phyloP scores from a whole-genome alignment of 495 filamentous ascomycete species.

The Aspergillus egyptiacus region DNA sequence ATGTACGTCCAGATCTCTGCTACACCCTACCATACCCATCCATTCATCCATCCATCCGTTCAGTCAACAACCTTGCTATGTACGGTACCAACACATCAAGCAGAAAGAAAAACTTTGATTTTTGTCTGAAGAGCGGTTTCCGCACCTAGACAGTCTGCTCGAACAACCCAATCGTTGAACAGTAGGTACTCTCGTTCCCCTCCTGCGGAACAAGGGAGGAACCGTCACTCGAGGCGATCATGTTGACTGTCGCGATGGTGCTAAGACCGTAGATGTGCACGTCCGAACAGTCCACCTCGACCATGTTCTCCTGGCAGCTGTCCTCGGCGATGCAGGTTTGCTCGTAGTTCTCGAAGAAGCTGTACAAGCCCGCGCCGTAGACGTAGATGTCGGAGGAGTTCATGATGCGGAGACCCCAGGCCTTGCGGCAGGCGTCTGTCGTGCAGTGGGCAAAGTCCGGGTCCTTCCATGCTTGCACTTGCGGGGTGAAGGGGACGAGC shows the following conservation, averaged over 20 bases:
- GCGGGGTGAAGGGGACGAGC: conserved; percentile 57
- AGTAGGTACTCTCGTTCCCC: conserved; percentile 68
- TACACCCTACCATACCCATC: too few relatives aligned
- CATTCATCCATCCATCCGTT: too few relatives aligned
- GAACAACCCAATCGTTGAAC: conserved; percentile 67
- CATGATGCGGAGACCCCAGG: conserved; percentile 78
- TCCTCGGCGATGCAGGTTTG: conserved; percentile 70
- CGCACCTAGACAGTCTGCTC: too few relatives aligned
- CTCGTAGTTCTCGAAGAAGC: conserved; percentile 82
- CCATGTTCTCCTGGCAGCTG: conserved; percentile 81
- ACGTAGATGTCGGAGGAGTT: conserved; percentile 61
- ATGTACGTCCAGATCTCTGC: too few relatives aligned
- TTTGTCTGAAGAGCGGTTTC: too few relatives aligned
- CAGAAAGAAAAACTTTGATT: conserved; percentile 12
- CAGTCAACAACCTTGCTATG: too few relatives aligned
- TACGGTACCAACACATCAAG: too few relatives aligned
- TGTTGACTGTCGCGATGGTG: conserved; percentile 83
- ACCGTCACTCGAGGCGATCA: conserved; percentile 59
- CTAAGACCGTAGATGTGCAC: conserved; percentile 73
- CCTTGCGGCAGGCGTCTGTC: conserved; percentile 61
- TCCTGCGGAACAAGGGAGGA: conserved; percentile 49
- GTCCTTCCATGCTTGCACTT: conserved; percentile 59
- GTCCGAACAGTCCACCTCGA: conserved; percentile 68
- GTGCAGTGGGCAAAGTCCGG: conserved; percentile 66
- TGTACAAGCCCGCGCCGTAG: conserved; percentile 77